These are phyloP conservation scores for Populus pruinosa DNA, from an alignment of 345 rosid genomes.

Conservation along the genomic window DNA sequence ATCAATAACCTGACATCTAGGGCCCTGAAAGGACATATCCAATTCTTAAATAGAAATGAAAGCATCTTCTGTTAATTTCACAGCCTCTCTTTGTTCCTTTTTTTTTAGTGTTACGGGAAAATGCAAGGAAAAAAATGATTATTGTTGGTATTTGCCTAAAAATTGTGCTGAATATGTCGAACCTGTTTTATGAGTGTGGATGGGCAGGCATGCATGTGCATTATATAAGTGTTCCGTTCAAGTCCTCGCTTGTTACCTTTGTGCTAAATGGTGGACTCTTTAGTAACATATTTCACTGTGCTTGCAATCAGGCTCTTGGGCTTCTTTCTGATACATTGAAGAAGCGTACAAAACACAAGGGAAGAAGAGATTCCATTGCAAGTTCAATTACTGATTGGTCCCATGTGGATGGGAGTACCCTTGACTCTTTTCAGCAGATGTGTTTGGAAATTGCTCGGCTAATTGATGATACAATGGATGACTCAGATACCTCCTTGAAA, in stretches of 20 bases:
- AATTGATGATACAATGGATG: constrained; percentile 50
- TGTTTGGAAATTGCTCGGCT: constrained; percentile 60
- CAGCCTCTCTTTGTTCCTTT: neutral
- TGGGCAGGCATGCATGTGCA: neutral
- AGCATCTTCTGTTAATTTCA: neutral
- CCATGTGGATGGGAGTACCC: constrained; percentile 49
- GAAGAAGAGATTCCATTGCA: constrained; percentile 30
- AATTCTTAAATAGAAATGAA: neutral
- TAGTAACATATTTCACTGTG: neutral
- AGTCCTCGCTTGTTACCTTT: neutral
- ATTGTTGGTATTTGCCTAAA: neutral
- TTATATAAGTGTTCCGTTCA: neutral
- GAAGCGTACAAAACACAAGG: constrained; percentile 44
- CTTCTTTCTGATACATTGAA: constrained; percentile 65
- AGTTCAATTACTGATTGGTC: constrained; percentile 43
- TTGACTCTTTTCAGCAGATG: constrained; percentile 55
- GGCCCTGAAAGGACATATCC: neutral
- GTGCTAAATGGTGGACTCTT: neutral
- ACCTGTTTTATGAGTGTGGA: no score
- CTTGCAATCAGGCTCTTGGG: constrained; percentile 61
- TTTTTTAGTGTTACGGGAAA: neutral
- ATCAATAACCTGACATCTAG: neutral
- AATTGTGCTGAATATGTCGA: neutral
- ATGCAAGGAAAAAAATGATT: neutral
- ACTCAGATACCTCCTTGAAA: constrained; percentile 49